Base-by-base conservation (phyloP, 2,329 filamentous ascomycete species). In the Aspergillus hortae region DNA sequence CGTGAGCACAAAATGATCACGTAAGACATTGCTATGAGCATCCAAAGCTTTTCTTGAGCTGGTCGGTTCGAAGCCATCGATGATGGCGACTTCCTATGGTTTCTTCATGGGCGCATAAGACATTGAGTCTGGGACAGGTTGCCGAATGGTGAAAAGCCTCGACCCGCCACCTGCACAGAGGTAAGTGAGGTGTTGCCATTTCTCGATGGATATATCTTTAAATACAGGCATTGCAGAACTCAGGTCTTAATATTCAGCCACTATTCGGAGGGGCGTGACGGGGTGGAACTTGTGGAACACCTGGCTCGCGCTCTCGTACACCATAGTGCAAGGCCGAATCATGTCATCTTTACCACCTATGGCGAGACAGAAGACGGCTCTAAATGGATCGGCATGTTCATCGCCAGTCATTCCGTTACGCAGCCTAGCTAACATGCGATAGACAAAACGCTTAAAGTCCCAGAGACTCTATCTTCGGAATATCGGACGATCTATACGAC, bases 91-190 rank as follows among this genome's bases (percentile, higher is more conserved):
- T 40, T 47, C 10, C 51, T 51, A 17, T 77, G 74, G 74, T 74
- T 67, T 48, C 51, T 77, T 19, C 74, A 77, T 53, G 68, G 10
- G 75, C 74, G 1, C 73, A 77, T 53, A 77, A 76, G 47, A 63
- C 68, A 4, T 55, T 76, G 56, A 76, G 74, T 57, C 55, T 76
- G 4, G 55, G 48, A 4, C 60, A 70, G 49, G 67, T 67, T 12
- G 69, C 66, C 10, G 54, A 67, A 41, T 77, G 74, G 73, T 75
- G 4, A 60, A 62, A 15, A 58, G 56, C 15, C 19, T 46, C 21
- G 45, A 40, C 27, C 46, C 25, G 6, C 9, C 50, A 2, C 19
- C 14, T 19, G 27, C 36, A 17, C 41, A 33, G 46, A 60, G 25
- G 53, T 55, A 51, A 51, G 53, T 55, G 49, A 46, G 35, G 4